Percentiles rank a stretch among this genome's conserved stretches.
phyloP scores from a whole-genome alignment of 2,329 filamentous ascomycete genomes.

The Saccharata proteae region DNA sequence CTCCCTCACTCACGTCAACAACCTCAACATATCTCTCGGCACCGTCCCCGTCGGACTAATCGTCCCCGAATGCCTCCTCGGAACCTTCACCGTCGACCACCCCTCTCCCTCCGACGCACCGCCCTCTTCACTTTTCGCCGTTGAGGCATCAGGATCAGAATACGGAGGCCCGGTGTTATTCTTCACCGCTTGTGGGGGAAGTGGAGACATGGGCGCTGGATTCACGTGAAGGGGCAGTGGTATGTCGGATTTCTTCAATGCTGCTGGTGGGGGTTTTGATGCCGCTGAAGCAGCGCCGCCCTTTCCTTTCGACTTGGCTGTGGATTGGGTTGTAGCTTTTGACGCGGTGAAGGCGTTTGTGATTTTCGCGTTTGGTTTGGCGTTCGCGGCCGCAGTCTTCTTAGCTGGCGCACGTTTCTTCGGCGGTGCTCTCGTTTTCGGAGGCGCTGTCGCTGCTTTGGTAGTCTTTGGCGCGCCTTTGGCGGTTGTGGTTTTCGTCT shows the following conservation, averaged over 20 bases:
- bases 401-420: conserved; percentile 16
- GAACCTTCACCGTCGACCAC: not conserved
- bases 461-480: conserved; percentile 14
- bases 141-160: conserved; percentile 2
- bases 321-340: conserved; percentile 11
- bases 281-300: conserved; percentile 13
- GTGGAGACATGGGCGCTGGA: conserved; percentile 14
- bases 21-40: conserved; percentile 4
- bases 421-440: conserved; percentile 12
- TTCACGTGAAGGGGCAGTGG: too few relatives aligned
- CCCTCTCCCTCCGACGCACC: too few relatives aligned
- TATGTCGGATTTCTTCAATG: conserved; percentile 5
- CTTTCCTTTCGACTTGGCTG: conserved; percentile 1
- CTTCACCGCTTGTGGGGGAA: conserved; percentile 19
- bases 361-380: conserved; percentile 18
- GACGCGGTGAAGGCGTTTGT: conserved; percentile 6
- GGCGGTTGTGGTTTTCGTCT: conserved; percentile 19
- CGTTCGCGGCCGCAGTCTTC: conserved; percentile 14
- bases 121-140: not conserved
- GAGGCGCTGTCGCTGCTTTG: conserved; percentile 14
- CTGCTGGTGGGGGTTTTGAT: conserved; percentile 16
- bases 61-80: conserved; percentile 2
- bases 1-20: too few relatives aligned
- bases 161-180: conserved; percentile 18
- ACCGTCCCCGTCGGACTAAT: conserved; percentile 3